Conservation (phyloP, 257 asterid species). For the Marsdenia floribunda region DNA sequence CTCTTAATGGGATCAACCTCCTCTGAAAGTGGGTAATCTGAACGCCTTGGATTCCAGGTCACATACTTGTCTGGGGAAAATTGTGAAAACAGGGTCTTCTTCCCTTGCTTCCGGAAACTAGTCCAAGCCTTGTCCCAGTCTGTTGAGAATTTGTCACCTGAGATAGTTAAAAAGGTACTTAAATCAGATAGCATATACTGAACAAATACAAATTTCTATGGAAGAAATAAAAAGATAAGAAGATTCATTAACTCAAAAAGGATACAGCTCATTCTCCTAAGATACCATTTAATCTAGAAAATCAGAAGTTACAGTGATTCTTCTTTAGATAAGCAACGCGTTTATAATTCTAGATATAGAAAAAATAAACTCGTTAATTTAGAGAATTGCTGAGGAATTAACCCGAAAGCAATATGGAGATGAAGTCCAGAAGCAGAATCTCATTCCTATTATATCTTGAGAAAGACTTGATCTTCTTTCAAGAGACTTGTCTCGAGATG, state of each 20-base stretch:
- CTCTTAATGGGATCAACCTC: slow-evolving; percentile 92
- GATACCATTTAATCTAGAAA: neutral
- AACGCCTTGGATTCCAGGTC: slow-evolving; percentile 81
- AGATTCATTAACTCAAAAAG: neutral
- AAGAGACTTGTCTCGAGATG: neutral
- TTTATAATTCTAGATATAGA: neutral
- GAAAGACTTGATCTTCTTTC: neutral
- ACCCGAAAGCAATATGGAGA: neutral
- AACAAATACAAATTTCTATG: neutral
- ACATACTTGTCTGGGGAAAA: slow-evolving; percentile 82
- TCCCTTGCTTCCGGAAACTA: slow-evolving; percentile 75
- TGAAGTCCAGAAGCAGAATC: neutral
- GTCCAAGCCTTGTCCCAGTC: slow-evolving; percentile 99
- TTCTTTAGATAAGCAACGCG: neutral
- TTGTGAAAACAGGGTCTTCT: slow-evolving; percentile 56
- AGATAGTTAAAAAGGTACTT: slow-evolving; percentile 8
- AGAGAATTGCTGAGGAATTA: neutral
- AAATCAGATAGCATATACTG: neutral
- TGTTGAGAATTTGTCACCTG: slow-evolving; percentile 63
- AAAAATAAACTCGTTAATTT: neutral
- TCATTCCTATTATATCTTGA: neutral
- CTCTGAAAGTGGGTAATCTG: slow-evolving; percentile 79
- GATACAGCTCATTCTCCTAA: neutral
- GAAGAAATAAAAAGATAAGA: neutral
- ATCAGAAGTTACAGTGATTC: neutral